phyloP scores from a whole-genome alignment of 345 rosid genomes.

The Pistacia integerrima region DNA sequence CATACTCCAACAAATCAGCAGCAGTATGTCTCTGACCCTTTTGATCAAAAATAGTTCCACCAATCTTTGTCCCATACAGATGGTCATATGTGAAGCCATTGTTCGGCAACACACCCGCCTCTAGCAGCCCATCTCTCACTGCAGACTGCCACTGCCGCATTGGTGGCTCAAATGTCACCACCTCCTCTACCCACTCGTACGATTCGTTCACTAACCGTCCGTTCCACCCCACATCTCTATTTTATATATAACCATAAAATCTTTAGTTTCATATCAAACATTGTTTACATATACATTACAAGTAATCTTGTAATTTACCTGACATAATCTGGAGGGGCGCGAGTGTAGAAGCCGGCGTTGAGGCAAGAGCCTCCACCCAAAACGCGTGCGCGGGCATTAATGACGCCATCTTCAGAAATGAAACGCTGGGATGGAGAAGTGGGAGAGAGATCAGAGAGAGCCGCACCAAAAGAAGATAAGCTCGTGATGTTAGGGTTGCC shows the following conservation, averaged over 20 bases:
- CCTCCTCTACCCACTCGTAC: slow-evolving; percentile 64
- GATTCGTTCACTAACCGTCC: slow-evolving; percentile 49
- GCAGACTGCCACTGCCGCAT: slow-evolving; percentile 71
- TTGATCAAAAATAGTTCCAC: slow-evolving; percentile 67
- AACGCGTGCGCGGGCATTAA: slow-evolving; percentile 65
- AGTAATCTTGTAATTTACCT: slow-evolving; percentile 21
- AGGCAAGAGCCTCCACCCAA: slow-evolving; percentile 73
- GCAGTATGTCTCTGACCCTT: slow-evolving; percentile 71
- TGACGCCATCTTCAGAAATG: slow-evolving; percentile 73
- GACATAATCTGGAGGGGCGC: slow-evolving; percentile 45
- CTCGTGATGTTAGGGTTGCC: slow-evolving; percentile 56
- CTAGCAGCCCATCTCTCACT: slow-evolving; percentile 65
- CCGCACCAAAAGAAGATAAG: slow-evolving; percentile 43
- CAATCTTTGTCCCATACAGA: slow-evolving; percentile 67
- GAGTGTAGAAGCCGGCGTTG: slow-evolving; percentile 72
- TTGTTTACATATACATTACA: neutral
- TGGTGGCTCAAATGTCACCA: slow-evolving; percentile 55
- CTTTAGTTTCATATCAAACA: neutral
- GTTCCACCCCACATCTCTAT: slow-evolving; percentile 55
- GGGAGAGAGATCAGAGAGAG: slow-evolving; percentile 56
- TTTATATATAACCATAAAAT: neutral
- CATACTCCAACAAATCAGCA: slow-evolving; percentile 66
- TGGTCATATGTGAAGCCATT: slow-evolving; percentile 78
- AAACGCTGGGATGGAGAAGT: slow-evolving; percentile 67
- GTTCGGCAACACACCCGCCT: slow-evolving; percentile 60